Conservation (phyloP, 768 basidiomycete species). For the Ephemerocybe angulata region DNA sequence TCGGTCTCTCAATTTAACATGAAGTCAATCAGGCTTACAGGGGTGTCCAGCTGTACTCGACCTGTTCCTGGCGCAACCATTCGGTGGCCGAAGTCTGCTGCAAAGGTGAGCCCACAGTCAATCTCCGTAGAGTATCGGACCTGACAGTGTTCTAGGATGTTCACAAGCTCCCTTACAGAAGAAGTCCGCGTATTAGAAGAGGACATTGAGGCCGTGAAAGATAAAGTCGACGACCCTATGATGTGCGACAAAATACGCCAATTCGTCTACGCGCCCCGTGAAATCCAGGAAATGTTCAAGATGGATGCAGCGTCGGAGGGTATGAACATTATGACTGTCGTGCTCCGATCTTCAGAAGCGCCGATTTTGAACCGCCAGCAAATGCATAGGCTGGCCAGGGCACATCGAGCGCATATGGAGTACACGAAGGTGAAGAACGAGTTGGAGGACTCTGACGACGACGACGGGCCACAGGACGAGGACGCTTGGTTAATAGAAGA, state of each 20-base stretch:
- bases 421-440: slow-evolving; percentile 62
- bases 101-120: slow-evolving; percentile 59
- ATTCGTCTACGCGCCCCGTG: slow-evolving; percentile 83
- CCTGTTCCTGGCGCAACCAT: slow-evolving; percentile 94
- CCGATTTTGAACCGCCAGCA: slow-evolving; percentile 75
- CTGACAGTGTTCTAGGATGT: slow-evolving; percentile 64
- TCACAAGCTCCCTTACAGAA: slow-evolving; percentile 86
- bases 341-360: slow-evolving; percentile 75
- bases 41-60: slow-evolving; percentile 63
- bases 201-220: slow-evolving; percentile 82
- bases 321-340: slow-evolving; percentile 71
- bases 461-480: slow-evolving; percentile 89
- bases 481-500: slow-evolving; percentile 98
- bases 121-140: background rate
- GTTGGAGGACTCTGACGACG: slow-evolving; percentile 82
- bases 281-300: slow-evolving; percentile 82
- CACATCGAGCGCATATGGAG: slow-evolving; percentile 71
- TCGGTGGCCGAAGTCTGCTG: slow-evolving; percentile 87
- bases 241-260: slow-evolving; percentile 85
- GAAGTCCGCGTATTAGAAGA: slow-evolving; percentile 83
- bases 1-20: slow-evolving; percentile 25
- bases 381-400: slow-evolving; percentile 74
- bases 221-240: slow-evolving; percentile 84
- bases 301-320: slow-evolving; percentile 72
- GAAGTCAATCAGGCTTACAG: slow-evolving; percentile 1